Evolutionary conservation across 1,139 yeast species (phyloP).

Genomic region (Geotrichum phurueaensis): DNA sequence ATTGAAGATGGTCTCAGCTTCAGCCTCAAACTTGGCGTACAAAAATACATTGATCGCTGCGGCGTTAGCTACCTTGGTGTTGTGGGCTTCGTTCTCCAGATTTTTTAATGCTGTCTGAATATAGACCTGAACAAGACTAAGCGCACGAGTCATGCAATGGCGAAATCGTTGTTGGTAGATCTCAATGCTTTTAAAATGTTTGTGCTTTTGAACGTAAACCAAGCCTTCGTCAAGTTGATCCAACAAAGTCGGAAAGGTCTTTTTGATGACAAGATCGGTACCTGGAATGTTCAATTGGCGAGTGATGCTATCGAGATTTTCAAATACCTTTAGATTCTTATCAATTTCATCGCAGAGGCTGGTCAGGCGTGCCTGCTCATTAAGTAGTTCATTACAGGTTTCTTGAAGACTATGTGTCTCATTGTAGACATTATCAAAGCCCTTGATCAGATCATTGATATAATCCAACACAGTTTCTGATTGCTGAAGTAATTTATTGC

Average conservation of each 20-base stretch:
- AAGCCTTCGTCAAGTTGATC: conserved; percentile 56
- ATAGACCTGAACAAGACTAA: conserved; percentile 68
- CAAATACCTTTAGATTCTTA: conserved; percentile 54
- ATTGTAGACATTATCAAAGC: conserved; percentile 50
- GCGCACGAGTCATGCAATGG: conserved; percentile 78
- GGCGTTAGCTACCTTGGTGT: conserved; percentile 31
- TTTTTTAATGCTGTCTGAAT: conserved; percentile 50
- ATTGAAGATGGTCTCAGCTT: conserved; percentile 40
- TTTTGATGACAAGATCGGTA: conserved; percentile 54
- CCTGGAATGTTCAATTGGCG: conserved; percentile 66
- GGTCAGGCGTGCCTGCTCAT: conserved; percentile 45
- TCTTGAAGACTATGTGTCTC: conserved; percentile 62
- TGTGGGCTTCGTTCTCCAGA: conserved; percentile 42
- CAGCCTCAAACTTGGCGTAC: conserved; percentile 56
- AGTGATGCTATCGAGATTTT: conserved; percentile 63
- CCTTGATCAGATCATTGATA: conserved; percentile 43
- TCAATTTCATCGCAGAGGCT: conserved; percentile 47
- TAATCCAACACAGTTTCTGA: conserved; percentile 41
- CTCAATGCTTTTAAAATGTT: conserved; percentile 63
- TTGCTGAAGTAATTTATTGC: conserved; percentile 38
- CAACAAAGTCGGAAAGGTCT: conserved; percentile 50
- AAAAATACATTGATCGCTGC: conserved; percentile 49
- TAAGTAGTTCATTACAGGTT: conserved; percentile 50
- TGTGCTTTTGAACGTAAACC: conserved; percentile 43
- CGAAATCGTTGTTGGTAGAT: conserved; percentile 66